These are phyloP conservation scores for Euphorbia tirucalli DNA, from an alignment of 345 rosid genomes.

Conservation along the genomic window DNA sequence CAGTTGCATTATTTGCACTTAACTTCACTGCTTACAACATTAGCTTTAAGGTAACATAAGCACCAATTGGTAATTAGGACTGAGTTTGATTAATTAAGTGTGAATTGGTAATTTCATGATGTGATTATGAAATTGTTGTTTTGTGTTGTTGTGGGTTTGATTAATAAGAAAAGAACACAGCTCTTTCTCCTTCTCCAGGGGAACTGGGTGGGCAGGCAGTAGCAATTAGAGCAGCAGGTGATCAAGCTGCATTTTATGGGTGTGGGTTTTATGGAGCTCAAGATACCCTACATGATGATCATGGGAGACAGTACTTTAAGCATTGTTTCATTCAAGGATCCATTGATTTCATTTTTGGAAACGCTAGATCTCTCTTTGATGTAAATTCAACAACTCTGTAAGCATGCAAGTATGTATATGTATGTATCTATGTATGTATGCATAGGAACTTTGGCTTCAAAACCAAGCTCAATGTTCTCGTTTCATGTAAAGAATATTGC, in stretches of 20 bases:
- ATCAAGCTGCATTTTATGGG: constrained; percentile 69
- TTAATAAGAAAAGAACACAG: constrained; percentile 51
- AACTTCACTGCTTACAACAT: constrained; percentile 77
- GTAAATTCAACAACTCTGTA: constrained; percentile 23
- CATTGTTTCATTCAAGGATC: constrained; percentile 84
- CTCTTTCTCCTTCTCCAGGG: constrained; percentile 62
- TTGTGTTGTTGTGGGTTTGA: background rate
- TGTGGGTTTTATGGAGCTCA: constrained; percentile 90
- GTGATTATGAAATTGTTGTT: background rate
- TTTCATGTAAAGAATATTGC: background rate
- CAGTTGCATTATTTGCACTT: constrained; percentile 59
- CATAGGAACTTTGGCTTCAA: background rate
- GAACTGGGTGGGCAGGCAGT: constrained; percentile 77
- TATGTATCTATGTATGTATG: too few relatives aligned
- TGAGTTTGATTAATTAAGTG: too few relatives aligned
- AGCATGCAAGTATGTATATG: background rate
- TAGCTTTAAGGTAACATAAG: constrained; percentile 59
- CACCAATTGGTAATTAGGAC: too few relatives aligned
- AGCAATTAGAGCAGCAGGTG: constrained; percentile 70
- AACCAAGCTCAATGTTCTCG: background rate
- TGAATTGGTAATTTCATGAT: too few relatives aligned
- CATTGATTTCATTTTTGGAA: constrained; percentile 78
- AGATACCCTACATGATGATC: constrained; percentile 79
- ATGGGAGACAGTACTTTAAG: constrained; percentile 67
- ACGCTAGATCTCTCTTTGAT: constrained; percentile 64